Base-by-base conservation (phyloP, 208 protist genomes). In the Leishmania martiniquensis region DNA sequence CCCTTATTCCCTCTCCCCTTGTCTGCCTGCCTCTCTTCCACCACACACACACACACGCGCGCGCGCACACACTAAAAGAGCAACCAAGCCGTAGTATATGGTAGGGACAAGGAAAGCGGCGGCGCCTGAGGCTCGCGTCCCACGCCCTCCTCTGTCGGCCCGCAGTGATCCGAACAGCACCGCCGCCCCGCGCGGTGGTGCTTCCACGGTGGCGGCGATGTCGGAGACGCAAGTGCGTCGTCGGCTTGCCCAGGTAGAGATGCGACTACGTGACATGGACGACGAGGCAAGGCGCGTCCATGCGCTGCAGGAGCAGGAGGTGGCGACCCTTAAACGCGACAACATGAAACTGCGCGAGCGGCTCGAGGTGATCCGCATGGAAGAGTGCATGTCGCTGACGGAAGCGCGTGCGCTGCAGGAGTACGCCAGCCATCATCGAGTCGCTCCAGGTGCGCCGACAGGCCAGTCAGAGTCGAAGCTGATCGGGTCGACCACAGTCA, bases 281-380 rank as follows among this genome's bases (percentile, higher is more conserved):
- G 90, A 94, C 42, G 87, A 96, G 39, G 82, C 76, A 20, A 85
- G 86, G 65, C 89, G 89, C 20, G 82, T 89, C 57, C 75, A 78
- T n/a, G 72, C 73, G 32, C 84, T 91, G 47, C 92, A 96, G 77
- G 82, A 89, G 59, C 89, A 89, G 42, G 91, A 95, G 82, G 70
- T 96, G n/a, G 87, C 91, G 5, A 72, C 80, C 0, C 80, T 96
- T 22, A 67, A 84, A 45, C 62, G 85, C 29, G 91, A 98, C 52
- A 90, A 93, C 52, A 82, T 75, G 29, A 59, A 68, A 17, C 75
- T 89, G 49, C 85, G 73, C 37, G 84, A 90, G 39, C 80, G 76
- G 15, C 76, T 96, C 32, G 90, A 95, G 67, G 76, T 85, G 69
- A 51, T 95, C 9, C 91, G 93, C 47, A 95, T 97, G 89, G 75